Percentiles rank a stretch among this genome's conserved stretches.
These are phyloP conservation scores for Stropharia rugosoannulata DNA, from an alignment of 768 basidiomycete genomes.

Conservation along the genomic window DNA sequence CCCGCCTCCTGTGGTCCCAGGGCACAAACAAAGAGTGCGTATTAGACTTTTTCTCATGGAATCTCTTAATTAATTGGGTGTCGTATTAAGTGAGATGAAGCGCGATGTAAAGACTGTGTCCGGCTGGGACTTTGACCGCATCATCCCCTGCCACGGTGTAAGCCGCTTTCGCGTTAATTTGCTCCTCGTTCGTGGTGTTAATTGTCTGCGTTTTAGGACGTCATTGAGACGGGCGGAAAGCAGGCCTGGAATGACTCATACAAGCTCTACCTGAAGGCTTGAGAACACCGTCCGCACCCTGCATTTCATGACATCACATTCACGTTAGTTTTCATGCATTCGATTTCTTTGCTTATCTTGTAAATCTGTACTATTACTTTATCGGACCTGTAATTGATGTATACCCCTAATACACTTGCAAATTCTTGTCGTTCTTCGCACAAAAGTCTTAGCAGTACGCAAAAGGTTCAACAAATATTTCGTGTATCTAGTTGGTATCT, in stretches of 20 bases:
- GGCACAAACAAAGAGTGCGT: slow-evolving; percentile 40
- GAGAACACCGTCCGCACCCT: background rate
- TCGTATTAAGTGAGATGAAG: slow-evolving; percentile 48
- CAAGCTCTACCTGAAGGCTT: slow-evolving; percentile 21
- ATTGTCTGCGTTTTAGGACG: slow-evolving; percentile 34
- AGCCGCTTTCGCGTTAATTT: slow-evolving; percentile 10
- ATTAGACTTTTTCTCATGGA: background rate
- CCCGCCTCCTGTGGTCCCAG: slow-evolving; percentile 30
- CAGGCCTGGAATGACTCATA: slow-evolving; percentile 51
- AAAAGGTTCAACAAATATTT: too few species aligned
- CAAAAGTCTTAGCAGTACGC: too few species aligned
- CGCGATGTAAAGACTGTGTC: slow-evolving; percentile 64
- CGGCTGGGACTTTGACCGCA: slow-evolving; percentile 71
- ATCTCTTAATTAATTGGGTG: background rate
- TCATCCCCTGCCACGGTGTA: slow-evolving; percentile 71
- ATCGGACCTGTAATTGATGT: too few species aligned
- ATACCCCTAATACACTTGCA: too few species aligned
- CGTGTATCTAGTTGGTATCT: too few species aligned
- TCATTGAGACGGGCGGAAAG: slow-evolving; percentile 62
- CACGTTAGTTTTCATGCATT: too few species aligned
- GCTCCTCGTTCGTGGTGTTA: background rate
- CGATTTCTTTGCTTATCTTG: too few species aligned
- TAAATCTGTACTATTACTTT: too few species aligned
- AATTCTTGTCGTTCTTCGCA: too few species aligned
- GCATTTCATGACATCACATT: too few species aligned